Conservation (phyloP, 2,329 filamentous ascomycete genomes). For the Colletotrichum orchidophilum region DNA sequence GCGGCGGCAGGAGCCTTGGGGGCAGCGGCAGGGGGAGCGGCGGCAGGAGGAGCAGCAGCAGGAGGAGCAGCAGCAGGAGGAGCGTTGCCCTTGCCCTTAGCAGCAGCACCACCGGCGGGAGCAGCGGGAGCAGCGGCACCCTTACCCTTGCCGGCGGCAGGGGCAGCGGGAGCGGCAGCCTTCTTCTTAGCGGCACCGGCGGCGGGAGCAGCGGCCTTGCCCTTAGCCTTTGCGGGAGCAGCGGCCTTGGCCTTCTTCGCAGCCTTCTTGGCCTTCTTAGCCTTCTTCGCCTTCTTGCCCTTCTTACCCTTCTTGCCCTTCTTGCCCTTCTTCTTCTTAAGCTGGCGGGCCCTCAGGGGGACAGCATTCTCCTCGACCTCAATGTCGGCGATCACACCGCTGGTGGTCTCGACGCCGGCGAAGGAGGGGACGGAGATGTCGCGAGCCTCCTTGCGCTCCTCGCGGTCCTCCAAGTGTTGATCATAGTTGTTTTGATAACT, state of each 20-base stretch:
- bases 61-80: conserved; percentile 3
- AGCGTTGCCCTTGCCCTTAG: conserved; percentile 17
- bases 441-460: conserved; percentile 23
- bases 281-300: conserved; percentile 24
- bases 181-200: neutral
- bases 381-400: conserved; percentile 19
- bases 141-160: conserved; percentile 17
- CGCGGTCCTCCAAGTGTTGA: conserved; percentile 21
- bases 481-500: conserved; percentile 15
- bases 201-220: conserved; percentile 3
- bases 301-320: conserved; percentile 23
- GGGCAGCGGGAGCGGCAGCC: neutral
- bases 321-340: conserved; percentile 27
- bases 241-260: conserved; percentile 23
- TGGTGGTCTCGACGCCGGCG: conserved; percentile 24
- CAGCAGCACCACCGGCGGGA: conserved; percentile 3
- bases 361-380: conserved; percentile 15
- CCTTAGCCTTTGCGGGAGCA: conserved; percentile 6
- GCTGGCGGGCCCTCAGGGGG: conserved; percentile 22
- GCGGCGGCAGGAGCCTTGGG: conserved; percentile 1
- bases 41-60: neutral
- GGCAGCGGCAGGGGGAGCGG: neutral
- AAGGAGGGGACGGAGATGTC: conserved; percentile 26
- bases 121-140: neutral
- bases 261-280: conserved; percentile 18